Evolutionary conservation across 345 rosid species (phyloP), one percentile per base, ranked within the genome.

Genomic region (Eutrema japonicum): DNA sequence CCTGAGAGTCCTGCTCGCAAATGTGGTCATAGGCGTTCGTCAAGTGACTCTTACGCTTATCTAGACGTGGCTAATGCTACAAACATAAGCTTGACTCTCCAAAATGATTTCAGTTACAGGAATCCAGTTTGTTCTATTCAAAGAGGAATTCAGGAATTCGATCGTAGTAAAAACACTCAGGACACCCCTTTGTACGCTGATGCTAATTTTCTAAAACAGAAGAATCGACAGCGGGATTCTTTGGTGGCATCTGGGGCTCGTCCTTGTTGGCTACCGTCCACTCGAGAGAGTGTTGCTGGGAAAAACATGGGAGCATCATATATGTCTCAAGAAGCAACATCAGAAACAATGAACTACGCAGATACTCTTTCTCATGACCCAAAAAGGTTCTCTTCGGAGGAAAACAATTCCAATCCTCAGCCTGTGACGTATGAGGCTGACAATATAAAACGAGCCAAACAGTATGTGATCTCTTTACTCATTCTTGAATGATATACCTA

Each of bases 41-140:
- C 99, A 5, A 96, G 99, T 73, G 99, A 96, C 81, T 90, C 99
- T 41, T 92, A 86, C 74, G 93, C 99, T 1, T 96, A 96, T 59
- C 16, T 86, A 69, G 98, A 90, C 74, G 79, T 64, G 68, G 80
- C 83, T 73, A 88, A 88, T 76, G 58, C 84, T 72, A 77, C 89
- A 70, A 86, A 78, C 76, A 60, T 81, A 37, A 88, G 83, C 57
- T 83, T 81, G 82, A 79, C 85, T 36, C 82, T 83, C 53, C 93
- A 83, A 41, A 93, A 94, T 45, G 89, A 86, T 30, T 82, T 76
- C 73, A 82, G 82, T 52, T 77, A 77, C 43, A 82, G 79, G 77
- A 83, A 69, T 72, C 53, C 66, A 74, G 50, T 68, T 65, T 62
- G 84, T n/a, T 71, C 77, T 60, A 78, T 88, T 77, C 82, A 82